Base-by-base conservation (phyloP, 2,329 filamentous ascomycete species). In the Grosmannia serpens region DNA sequence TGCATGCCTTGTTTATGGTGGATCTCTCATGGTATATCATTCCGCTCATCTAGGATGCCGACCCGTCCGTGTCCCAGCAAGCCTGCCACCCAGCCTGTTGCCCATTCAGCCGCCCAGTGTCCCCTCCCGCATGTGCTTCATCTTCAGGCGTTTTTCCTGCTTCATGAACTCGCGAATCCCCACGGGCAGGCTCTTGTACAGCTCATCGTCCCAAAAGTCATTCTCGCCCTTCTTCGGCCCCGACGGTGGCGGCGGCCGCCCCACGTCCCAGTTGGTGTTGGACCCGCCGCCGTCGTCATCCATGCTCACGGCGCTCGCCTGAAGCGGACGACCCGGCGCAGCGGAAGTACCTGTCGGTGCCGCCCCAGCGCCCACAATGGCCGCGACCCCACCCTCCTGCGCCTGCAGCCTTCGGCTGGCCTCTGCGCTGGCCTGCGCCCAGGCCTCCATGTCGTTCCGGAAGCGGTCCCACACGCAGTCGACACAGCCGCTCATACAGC, bases 401-500 rank as follows among this genome's bases (percentile, higher is more conserved):
- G 70, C 70, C 41, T 70, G 68, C 60, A 85, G 65, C 51, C 79
- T 78, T 41, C 68, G 68, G 65, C 85, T 80, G 1, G 89, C 90
- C 67, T 86, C 80, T 4, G 77, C 74, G 41, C 80, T 82, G 60
- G 84, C 80, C 17, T 76, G 74, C 4, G 85, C 87, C 89, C 91
- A 97, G 59, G 89, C 88, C 70, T 97, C 91, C 73, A 97, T 79
- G 56, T 97, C 94, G 64, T 99, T 92, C 10, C 91, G 81, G 71
- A 86, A 97, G 57, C 84, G 78, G 66, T 96, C 91, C 91, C 91
- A 97, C 3, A 97, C 94, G 71, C 94, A 99, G 70, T 97, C 91
- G 54, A 96, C 92, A 70, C 94, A 99, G 3, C 94, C 94, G 68
- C 89, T 94, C 94, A 99, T 99, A 73, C 94, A 99, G 79, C 94